A percentile compares a stretch with the other conserved stretches of the same genome.
These are phyloP conservation scores for Parachaetomium inaequale DNA, from an alignment of 495 filamentous ascomycete genomes.

Conservation along the genomic window DNA sequence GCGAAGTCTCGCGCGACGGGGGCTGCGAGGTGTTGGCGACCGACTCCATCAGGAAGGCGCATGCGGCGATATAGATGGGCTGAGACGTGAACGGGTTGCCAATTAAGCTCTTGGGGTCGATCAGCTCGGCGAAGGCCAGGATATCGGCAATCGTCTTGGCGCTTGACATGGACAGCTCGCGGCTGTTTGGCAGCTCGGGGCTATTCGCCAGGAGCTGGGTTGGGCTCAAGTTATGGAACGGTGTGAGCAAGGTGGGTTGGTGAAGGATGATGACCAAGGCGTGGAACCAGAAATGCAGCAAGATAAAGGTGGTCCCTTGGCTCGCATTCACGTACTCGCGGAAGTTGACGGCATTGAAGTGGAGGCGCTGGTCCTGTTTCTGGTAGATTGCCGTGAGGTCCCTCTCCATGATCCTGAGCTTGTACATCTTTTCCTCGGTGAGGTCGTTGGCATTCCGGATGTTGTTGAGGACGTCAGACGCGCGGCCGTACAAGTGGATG, in stretches of 20 bases:
- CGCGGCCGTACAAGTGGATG: slow-evolving; percentile 76
- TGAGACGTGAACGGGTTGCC: slow-evolving; percentile 86
- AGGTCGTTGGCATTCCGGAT: slow-evolving; percentile 73
- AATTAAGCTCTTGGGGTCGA: slow-evolving; percentile 74
- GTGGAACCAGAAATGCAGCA: slow-evolving; percentile 91
- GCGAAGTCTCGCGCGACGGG: slow-evolving; percentile 50
- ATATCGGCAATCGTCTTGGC: slow-evolving; percentile 89
- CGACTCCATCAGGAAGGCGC: slow-evolving; percentile 80
- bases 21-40: slow-evolving; percentile 56
- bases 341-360: slow-evolving; percentile 78
- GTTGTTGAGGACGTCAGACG: slow-evolving; percentile 78
- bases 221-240: slow-evolving; percentile 60
- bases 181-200: slow-evolving; percentile 69
- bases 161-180: slow-evolving; percentile 79
- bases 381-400: slow-evolving; percentile 79
- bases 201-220: slow-evolving; percentile 71
- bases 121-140: slow-evolving; percentile 69
- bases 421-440: slow-evolving; percentile 63
- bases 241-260: slow-evolving; percentile 73
- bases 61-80: slow-evolving; percentile 85
- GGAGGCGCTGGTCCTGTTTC: slow-evolving; percentile 62
- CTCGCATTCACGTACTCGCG: slow-evolving; percentile 69
- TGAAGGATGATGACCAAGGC: slow-evolving; percentile 80
- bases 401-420: slow-evolving; percentile 67
- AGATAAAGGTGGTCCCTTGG: slow-evolving; percentile 77